Evolutionary conservation across 495 filamentous ascomycete species (phyloP).

Genomic region (Arthonia radiata): DNA sequence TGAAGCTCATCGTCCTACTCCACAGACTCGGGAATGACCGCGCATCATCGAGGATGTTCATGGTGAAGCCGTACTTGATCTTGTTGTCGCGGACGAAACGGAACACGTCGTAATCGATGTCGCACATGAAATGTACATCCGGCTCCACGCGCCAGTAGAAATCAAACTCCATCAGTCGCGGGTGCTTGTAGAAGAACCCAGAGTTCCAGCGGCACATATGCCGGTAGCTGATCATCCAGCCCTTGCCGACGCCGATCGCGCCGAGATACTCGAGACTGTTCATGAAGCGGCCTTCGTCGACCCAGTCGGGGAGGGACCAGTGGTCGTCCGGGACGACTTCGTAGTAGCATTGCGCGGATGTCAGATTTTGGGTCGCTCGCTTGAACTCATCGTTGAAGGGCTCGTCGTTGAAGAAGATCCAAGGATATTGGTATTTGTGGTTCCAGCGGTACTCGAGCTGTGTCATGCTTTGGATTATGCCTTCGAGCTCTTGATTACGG

Average conservation of each 20-base stretch:
- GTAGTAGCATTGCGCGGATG: conserved; percentile 12
- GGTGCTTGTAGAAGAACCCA: conserved; percentile 25
- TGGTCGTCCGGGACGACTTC: conserved; percentile 21
- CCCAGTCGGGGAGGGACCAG: conserved; percentile 25
- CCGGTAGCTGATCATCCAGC: conserved; percentile 28
- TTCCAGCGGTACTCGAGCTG: conserved; percentile 16
- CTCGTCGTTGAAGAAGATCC: conserved; percentile 18
- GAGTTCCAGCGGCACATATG: conserved; percentile 24
- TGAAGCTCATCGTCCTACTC: conserved; percentile 20
- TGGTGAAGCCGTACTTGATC: conserved; percentile 23
- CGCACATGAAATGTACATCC: conserved; percentile 20
- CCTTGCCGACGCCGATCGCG: conserved; percentile 27
- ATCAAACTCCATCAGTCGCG: conserved; percentile 19
- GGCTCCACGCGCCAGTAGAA: conserved; percentile 25
- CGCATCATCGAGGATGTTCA: conserved; percentile 28
- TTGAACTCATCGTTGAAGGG: conserved; percentile 16
- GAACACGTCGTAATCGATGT: conserved; percentile 22
- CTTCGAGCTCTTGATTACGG: conserved; percentile 13
- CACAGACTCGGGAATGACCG: conserved; percentile 15
- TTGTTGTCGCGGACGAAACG: conserved; percentile 20
- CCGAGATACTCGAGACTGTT: conserved; percentile 25
- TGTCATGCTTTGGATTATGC: conserved; percentile 16
- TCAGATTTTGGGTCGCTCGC: conserved; percentile 13
- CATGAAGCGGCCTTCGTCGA: conserved; percentile 31
- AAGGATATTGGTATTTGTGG: conserved; percentile 15